A percentile compares a stretch with the other conserved stretches of the same genome.
These are phyloP conservation scores for Drechslerella dactyloides DNA, from an alignment of 2,329 filamentous ascomycete species.

Conservation along the genomic window DNA sequence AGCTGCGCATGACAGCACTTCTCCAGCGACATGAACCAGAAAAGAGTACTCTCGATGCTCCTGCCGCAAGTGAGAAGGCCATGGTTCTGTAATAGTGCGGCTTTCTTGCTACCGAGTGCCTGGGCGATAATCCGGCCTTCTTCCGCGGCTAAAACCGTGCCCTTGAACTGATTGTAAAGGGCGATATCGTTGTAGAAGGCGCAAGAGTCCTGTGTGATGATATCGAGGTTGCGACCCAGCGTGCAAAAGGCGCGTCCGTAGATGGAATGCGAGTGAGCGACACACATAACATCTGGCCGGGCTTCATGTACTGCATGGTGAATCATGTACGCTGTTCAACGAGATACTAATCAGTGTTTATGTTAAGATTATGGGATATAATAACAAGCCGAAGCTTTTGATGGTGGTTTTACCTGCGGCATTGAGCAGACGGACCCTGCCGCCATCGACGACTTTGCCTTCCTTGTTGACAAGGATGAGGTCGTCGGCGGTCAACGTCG, in stretches of 20 bases:
- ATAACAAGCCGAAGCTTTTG: neutral
- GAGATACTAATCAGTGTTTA: slow-evolving; percentile 51
- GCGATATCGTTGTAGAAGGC: slow-evolving; percentile 60
- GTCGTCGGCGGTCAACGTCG: slow-evolving; percentile 68
- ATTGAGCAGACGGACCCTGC: slow-evolving; percentile 61
- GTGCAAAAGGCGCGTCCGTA: slow-evolving; percentile 69
- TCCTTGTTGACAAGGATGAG: slow-evolving; percentile 70
- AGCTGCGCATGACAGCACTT: slow-evolving; percentile 58
- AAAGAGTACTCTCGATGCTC: slow-evolving; percentile 63
- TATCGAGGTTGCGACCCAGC: slow-evolving; percentile 67
- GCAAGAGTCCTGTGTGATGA: slow-evolving; percentile 67
- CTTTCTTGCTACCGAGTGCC: slow-evolving; percentile 62
- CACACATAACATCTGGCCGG: slow-evolving; percentile 66
- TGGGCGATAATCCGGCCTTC: slow-evolving; percentile 63
- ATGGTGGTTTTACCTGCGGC: slow-evolving; percentile 55
- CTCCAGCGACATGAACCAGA: slow-evolving; percentile 64
- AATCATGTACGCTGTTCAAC: slow-evolving; percentile 65
- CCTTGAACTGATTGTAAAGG: slow-evolving; percentile 62
- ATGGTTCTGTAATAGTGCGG: slow-evolving; percentile 65
- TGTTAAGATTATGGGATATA: no score
- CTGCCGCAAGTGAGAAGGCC: slow-evolving; percentile 64
- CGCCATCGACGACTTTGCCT: slow-evolving; percentile 70
- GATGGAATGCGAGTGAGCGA: slow-evolving; percentile 67
- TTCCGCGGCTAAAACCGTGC: slow-evolving; percentile 64
- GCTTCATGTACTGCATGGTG: slow-evolving; percentile 67